Conservation (phyloP, 192 early-diverging fungal genomes). For the Funneliformis geosporum region DNA sequence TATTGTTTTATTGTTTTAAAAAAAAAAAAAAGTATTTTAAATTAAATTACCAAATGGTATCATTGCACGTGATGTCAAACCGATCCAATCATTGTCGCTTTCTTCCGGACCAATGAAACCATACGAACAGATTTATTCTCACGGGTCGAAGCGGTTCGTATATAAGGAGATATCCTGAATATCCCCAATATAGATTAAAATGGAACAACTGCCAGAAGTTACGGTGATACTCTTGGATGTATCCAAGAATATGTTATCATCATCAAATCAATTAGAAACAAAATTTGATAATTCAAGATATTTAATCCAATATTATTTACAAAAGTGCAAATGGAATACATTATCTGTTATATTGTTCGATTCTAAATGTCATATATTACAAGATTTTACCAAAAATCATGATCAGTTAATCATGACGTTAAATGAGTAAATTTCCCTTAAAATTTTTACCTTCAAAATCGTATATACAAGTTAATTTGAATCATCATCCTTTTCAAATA, state of each 20-base stretch:
- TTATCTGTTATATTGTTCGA: not conserved
- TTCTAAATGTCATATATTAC: constrained; percentile 5
- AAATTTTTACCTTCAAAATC: not conserved
- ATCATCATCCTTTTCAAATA: not conserved
- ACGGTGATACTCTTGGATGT: constrained; percentile 4
- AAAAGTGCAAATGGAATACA: not conserved
- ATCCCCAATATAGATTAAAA: too few species aligned
- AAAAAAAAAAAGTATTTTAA: too few species aligned
- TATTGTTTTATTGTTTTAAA: too few species aligned
- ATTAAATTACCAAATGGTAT: too few species aligned
- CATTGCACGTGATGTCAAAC: too few species aligned
- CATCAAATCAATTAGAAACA: constrained; percentile 2
- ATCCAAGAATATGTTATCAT: not conserved
- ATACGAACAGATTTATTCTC: too few species aligned
- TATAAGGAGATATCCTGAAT: too few species aligned
- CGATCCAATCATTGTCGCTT: too few species aligned
- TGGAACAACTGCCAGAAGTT: not conserved
- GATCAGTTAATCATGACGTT: not conserved
- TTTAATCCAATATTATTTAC: constrained; percentile 2
- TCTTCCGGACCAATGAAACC: too few species aligned
- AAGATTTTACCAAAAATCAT: not conserved
- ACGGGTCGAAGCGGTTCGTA: too few species aligned
- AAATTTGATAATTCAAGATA: constrained; percentile 7
- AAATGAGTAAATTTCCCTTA: not conserved
- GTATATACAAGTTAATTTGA: not conserved